Evolutionary conservation across 2,329 filamentous ascomycete genomes (phyloP).

Genomic region (Alternaria infectoria): DNA sequence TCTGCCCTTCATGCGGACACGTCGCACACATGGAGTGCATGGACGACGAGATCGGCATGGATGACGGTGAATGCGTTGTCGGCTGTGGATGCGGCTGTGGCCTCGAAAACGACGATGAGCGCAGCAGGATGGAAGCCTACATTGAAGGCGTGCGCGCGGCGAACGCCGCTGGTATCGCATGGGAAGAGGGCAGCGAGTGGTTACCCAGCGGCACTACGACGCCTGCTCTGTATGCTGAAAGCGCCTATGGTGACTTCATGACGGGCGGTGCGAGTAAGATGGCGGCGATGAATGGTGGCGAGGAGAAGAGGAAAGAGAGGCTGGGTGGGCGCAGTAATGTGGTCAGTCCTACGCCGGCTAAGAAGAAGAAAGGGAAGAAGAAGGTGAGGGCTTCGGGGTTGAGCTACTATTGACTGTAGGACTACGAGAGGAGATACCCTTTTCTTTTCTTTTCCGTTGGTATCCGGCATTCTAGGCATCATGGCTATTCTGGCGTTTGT

Average conservation of each 20-base stretch:
- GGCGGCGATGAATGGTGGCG: conserved; percentile 3
- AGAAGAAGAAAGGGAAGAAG: conserved; percentile 33
- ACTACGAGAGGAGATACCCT: not conserved
- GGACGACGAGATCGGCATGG: conserved; percentile 28
- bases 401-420: conserved; percentile 36
- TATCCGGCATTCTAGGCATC: not conserved
- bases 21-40: conserved; percentile 48
- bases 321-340: conserved; percentile 9
- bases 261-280: conserved; percentile 26
- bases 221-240: conserved; percentile 20
- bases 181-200: conserved; percentile 37
- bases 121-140: conserved; percentile 36
- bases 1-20: conserved; percentile 46
- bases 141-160: conserved; percentile 37
- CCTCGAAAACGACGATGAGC: conserved; percentile 33
- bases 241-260: conserved; percentile 25
- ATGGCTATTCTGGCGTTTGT: not conserved
- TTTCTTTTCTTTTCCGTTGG: not conserved
- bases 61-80: conserved; percentile 40
- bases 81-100: conserved; percentile 40
- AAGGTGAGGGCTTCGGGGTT: conserved; percentile 33
- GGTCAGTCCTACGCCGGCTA: conserved; percentile 25
- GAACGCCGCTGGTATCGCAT: conserved; percentile 31
- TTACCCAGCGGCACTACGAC: conserved; percentile 29
- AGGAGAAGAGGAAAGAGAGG: conserved; percentile 20